phyloP scores from a whole-genome alignment of 768 basidiomycete species.

The Kwoniella dendrophila region DNA sequence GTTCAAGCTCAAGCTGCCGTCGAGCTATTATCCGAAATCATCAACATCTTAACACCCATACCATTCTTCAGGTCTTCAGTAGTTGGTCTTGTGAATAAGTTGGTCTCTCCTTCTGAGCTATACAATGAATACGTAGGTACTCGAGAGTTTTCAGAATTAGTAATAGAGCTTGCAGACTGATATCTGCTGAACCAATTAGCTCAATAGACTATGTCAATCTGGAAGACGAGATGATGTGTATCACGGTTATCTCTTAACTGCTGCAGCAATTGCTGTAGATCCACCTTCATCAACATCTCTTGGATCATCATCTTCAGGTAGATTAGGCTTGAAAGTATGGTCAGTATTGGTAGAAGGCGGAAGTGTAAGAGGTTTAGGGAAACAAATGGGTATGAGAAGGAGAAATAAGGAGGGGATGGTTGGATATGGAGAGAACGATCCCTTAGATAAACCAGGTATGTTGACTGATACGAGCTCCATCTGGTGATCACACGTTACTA shows the following conservation, averaged over 20 bases:
- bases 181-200: slow-evolving; percentile 25
- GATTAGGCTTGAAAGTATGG: slow-evolving; percentile 46
- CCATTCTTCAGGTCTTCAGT: slow-evolving; percentile 51
- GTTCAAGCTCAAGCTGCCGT: slow-evolving; percentile 40
- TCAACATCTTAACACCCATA: slow-evolving; percentile 45
- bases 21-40: slow-evolving; percentile 41
- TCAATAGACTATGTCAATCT: slow-evolving; percentile 50
- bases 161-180: not conserved
- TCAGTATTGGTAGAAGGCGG: slow-evolving; percentile 45
- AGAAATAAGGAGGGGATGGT: slow-evolving; percentile 44
- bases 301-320: slow-evolving; percentile 27
- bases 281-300: slow-evolving; percentile 22
- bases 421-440: slow-evolving; percentile 47
- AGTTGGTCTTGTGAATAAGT: slow-evolving; percentile 43
- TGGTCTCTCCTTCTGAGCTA: slow-evolving; percentile 36
- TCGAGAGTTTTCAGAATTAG: not conserved
- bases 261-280: slow-evolving; percentile 46
- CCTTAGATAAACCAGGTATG: slow-evolving; percentile 53
- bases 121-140: slow-evolving; percentile 43
- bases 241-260: slow-evolving; percentile 42
- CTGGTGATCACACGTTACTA: too few species aligned
- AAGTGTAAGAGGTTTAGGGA: slow-evolving; percentile 45
- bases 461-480: not conserved
- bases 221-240: slow-evolving; percentile 49
- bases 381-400: slow-evolving; percentile 50